Base-by-base conservation (phyloP, 371 early-diverging fungal species). In the Rhizopus arrhizus region DNA sequence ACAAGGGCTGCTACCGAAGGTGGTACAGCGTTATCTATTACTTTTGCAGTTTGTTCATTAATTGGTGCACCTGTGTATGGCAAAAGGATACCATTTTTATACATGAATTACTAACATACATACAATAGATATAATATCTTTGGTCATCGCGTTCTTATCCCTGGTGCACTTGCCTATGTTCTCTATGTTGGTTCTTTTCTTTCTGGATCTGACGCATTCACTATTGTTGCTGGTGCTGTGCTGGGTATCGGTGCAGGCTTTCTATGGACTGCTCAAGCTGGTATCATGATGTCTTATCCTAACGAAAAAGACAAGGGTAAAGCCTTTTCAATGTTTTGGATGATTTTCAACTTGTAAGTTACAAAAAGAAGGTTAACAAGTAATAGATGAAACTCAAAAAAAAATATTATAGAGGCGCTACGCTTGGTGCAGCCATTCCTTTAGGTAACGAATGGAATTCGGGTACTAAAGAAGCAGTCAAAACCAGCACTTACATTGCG, bases 251-350 rank as follows among this genome's bases (percentile, higher is more conserved):
- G 85, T 66, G 67, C 68, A 46, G 67, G 68, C 58, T 64, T 69
- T 61, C 47, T 69, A 28, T 64, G 65, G 64, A 64, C 65, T 33
- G 88, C 89, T 10, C 89, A 89, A 68, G 91, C 90, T 45, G 84
- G 88, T 74, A 87, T 92, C 62, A 88, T 90, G 84, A 81, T 89
- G 70, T 85, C 90, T 42, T 91, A 92, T 66, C 91, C 92, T 5
- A 73, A 73, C 22, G 91, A 91, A 58, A 67, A 81, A 28, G 84
- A 86, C 32, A 90, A 90, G 72, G 91, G 90, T 42, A 82, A 69
- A 33, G 87, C 75, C 56, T 84, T 87, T 50, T 80, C 83, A 31
- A 72, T 82, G 4, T 88, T 88, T 74, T 92, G 92, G 92, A 75
- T 83, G 59, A 85, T 91, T 48, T 91, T 92, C 73, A 92, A 91